Base-by-base conservation (phyloP, 495 filamentous ascomycete genomes). In the Penicillium ochrochloron region DNA sequence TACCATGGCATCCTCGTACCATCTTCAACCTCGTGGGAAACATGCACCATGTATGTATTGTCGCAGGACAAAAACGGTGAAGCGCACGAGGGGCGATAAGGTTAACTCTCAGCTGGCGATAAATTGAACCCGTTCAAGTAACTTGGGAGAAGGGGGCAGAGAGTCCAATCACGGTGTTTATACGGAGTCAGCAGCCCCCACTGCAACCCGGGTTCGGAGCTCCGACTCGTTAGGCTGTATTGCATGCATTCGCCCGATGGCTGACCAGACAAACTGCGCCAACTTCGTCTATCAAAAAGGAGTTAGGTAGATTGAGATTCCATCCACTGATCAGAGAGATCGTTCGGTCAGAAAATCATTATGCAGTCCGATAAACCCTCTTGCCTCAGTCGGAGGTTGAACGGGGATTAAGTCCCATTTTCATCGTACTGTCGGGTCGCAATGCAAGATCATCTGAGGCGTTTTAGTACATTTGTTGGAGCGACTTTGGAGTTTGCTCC, bases 381-480 rank as follows among this genome's bases (percentile, higher is more conserved):
- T 19, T 21, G 6, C 19, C 1, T 23, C 7, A 6, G 6, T 11
- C 9, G 19, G 7, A 33, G 31, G 8, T 33, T 33, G 31, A 48
- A 48, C 19, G 42, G 11, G 42, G n/a, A 19, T 48, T 15, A 9
- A 2, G 37, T 5, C 37, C 15, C 15, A 12, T 41, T 41, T 41
- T 41, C 11, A 41, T 5, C 5, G 1, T 17, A 3, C 12, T 14
- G 15, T 41, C 15, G 37, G 37, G 37, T 41, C 14, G 42, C 42
- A 48, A 48, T 17, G 37, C 37, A 41, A 48, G 42, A 48, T 48
- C 1, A 23, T 48, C 42, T 48, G 42, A 48, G 42, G n/a, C n/a
- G 42, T 4, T 21, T 23, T 19, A 41, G 37, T 41, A 17, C 19
- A 21, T 23, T 48, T 11, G 42, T 23, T 9, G 19, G 7, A 48